phyloP scores from a whole-genome alignment of 1,284 basidiomycete species.

The Coniferiporia sulphurascens region DNA sequence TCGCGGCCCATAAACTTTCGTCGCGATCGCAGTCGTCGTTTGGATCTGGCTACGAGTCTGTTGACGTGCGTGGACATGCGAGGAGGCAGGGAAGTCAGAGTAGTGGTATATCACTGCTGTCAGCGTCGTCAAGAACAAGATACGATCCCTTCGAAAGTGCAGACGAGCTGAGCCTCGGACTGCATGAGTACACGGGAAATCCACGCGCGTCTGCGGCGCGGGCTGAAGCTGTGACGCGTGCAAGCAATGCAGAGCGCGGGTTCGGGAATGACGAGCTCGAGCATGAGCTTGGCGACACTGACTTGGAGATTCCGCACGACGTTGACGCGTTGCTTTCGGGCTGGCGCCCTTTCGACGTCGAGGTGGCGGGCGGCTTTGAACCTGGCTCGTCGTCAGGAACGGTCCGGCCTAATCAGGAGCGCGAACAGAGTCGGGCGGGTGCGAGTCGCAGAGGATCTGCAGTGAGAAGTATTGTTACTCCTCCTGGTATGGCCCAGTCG shows the following conservation, averaged over 20 bases:
- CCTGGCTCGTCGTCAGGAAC: slow-evolving; percentile 16
- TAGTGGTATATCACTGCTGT: background rate
- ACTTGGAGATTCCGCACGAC: background rate
- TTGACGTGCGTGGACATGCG: background rate
- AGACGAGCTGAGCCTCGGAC: background rate
- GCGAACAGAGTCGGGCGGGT: background rate
- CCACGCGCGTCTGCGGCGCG: background rate
- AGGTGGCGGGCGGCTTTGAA: slow-evolving; percentile 6
- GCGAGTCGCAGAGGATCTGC: background rate
- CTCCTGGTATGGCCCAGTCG: background rate
- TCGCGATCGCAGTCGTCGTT: slow-evolving; percentile 1
- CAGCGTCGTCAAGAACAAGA: background rate
- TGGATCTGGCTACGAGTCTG: background rate
- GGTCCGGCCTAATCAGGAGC: background rate
- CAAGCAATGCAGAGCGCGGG: background rate
- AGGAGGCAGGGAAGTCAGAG: slow-evolving; percentile 5
- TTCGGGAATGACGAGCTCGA: slow-evolving; percentile 3
- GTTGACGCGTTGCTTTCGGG: background rate
- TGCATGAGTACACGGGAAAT: slow-evolving; percentile 5
- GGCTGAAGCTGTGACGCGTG: background rate
- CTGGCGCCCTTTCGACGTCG: slow-evolving; percentile 3
- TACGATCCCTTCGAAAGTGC: background rate
- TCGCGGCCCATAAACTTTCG: background rate
- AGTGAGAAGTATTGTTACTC: too few relatives aligned
- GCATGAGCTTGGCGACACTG: background rate